These are phyloP conservation scores for Russula sp. DNA, from an alignment of 768 basidiomycete species.

Conservation along the genomic window DNA sequence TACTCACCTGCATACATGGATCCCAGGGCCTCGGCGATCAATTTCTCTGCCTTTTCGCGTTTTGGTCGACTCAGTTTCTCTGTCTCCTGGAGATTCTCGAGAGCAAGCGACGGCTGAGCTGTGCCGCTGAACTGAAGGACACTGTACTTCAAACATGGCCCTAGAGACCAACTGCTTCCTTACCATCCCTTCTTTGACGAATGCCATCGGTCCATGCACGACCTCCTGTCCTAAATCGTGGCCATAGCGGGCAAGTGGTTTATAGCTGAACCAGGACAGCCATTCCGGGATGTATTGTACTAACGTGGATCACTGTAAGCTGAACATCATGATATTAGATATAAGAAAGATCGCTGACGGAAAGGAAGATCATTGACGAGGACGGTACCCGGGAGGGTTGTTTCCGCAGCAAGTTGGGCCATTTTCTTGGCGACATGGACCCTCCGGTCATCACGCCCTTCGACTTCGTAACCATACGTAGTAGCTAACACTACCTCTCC, in stretches of 20 bases:
- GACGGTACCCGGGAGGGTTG: not conserved
- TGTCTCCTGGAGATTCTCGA: not conserved
- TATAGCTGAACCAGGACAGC: conserved; percentile 10
- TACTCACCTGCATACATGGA: conserved; percentile 6
- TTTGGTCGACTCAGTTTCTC: not conserved
- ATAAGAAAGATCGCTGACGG: not conserved
- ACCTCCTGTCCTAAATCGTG: not conserved
- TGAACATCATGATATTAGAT: no score
- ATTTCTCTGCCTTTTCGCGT: not conserved
- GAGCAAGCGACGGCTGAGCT: not conserved
- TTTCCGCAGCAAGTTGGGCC: not conserved
- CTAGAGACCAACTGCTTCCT: not conserved
- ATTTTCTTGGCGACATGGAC: not conserved
- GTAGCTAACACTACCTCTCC: not conserved
- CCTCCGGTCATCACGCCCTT: not conserved
- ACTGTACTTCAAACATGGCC: no score
- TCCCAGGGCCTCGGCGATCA: not conserved
- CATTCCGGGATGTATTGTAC: conserved; percentile 9
- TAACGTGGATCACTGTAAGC: not conserved
- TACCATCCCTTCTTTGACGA: conserved; percentile 12
- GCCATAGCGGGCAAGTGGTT: not conserved
- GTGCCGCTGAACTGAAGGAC: not conserved
- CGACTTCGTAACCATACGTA: conserved; percentile 7
- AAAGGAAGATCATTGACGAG: not conserved
- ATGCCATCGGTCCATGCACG: not conserved